Conservation (phyloP, 495 filamentous ascomycete genomes). For the Neurospora discreta region DNA sequence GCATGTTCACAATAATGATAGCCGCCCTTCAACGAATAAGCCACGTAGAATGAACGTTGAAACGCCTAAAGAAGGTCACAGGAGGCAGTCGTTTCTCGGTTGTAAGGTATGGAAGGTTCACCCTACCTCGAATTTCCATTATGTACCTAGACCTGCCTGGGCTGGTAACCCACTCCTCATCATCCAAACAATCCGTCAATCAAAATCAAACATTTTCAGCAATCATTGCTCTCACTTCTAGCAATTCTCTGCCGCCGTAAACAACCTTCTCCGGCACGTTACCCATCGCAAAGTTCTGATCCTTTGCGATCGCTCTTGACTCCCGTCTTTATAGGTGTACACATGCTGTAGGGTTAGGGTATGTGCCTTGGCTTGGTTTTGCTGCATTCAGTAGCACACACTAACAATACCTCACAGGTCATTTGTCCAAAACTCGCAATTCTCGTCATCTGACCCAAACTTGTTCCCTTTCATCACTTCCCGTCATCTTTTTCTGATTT, state of each 20-base stretch:
- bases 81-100: not conserved
- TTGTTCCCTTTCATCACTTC: not conserved
- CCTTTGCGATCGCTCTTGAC: not conserved
- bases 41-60: too few species aligned
- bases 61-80: too few species aligned
- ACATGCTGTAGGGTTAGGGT: not conserved
- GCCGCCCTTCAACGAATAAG: too few species aligned
- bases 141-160: not conserved
- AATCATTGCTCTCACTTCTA: not conserved
- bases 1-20: too few species aligned
- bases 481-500: too few species aligned
- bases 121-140: not conserved
- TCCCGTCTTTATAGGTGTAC: not conserved
- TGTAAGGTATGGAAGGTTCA: not conserved
- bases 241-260: not conserved
- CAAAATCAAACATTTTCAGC: not conserved
- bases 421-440: too few species aligned
- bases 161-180: not conserved
- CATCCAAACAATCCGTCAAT: not conserved
- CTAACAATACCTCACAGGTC: too few species aligned
- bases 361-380: not conserved
- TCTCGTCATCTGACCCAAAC: not conserved
- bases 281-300: not conserved
- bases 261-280: not conserved
- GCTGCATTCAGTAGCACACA: not conserved